These are phyloP conservation scores for Pichia occidentalis DNA, from an alignment of 805 yeast genomes.

Conservation along the genomic window DNA sequence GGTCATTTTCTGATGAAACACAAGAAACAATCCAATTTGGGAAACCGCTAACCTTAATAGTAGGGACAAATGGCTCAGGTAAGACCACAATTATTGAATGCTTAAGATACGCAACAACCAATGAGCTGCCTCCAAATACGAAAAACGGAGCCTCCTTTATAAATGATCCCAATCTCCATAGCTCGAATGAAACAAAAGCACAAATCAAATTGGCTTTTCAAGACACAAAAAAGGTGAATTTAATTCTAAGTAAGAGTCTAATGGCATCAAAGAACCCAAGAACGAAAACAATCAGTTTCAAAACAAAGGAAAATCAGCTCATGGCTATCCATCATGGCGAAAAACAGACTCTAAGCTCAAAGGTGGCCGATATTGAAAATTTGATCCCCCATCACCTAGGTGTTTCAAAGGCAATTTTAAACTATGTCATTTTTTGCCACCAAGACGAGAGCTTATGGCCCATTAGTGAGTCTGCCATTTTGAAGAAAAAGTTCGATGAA, in stretches of 20 bases:
- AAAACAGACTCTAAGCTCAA: conserved; percentile 68
- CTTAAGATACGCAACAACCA: conserved; percentile 88
- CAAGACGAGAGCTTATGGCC: conserved; percentile 99
- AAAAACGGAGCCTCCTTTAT: conserved; percentile 89
- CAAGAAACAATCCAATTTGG: conserved; percentile 86
- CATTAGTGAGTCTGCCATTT: conserved; percentile 76
- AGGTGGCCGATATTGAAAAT: conserved; percentile 75
- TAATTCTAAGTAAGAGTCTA: conserved; percentile 84
- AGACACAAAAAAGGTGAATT: conserved; percentile 61
- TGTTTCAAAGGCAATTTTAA: conserved; percentile 79
- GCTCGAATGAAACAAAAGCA: conserved; percentile 73
- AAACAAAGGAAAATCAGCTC: conserved; percentile 86
- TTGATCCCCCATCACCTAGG: conserved; percentile 82
- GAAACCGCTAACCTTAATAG: conserved; percentile 83
- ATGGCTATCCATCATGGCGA: conserved; percentile 58
- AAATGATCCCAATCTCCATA: conserved; percentile 81
- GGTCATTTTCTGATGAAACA: conserved; percentile 84
- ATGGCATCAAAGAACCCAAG: conserved; percentile 57
- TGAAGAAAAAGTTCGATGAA: conserved; percentile 92
- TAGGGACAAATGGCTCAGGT: conserved; percentile 95
- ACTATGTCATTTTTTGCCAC: conserved; percentile 92
- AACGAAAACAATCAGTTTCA: conserved; percentile 55
- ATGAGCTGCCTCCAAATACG: conserved; percentile 91
- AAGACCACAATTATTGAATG: conserved; percentile 96
- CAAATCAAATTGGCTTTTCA: conserved; percentile 85